Base-by-base conservation (phyloP, 148 eudicot species). In the Pouteria glomerata region DNA sequence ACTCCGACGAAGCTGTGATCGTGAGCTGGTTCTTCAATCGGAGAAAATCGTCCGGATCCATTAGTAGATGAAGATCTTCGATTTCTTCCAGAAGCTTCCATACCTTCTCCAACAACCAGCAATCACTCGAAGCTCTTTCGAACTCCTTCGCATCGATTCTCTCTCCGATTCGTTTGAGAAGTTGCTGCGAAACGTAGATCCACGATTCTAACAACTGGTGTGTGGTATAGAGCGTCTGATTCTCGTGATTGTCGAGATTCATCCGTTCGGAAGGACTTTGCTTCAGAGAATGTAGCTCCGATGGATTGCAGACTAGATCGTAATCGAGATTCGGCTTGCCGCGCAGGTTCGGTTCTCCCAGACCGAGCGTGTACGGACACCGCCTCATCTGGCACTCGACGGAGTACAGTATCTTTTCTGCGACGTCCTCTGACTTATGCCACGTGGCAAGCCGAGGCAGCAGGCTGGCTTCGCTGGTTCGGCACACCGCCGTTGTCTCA, bases 171-270 rank as follows among this genome's bases (percentile, higher is more conserved):
- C 87, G 77, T 1, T 8, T 24, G 0, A 91, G 78, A 2, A 89
- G 52, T 39, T 76, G 48, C 3, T 74, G 68, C 2, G 84, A 80
- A 0, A 74, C 77, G 55, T 61, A 70, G 30, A 89, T 71, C 97
- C 97, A 91, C 10, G 92, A 81, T 67, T 91, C 97, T 0, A 89
- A 55, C 23, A 91, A 81, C 76, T 91, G 97, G 60, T 91, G 90
- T 4, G 79, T 84, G 3, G 90, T 72, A 72, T 78, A 84, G 0
- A 89, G 23, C 8, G 79, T 76, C n/a, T 68, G 78, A 19, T 85
- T 86, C 66, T 89, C 97, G 31, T 62, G 29, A 60, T 87, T 87
- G 0, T 70, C 73, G 18, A 78, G n/a, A 14, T 71, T 80, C 27
- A 73, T 66, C 3, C 52, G 72, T n/a, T 79, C 81, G 37, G 61